phyloP scores from a whole-genome alignment of 257 asterid species.

The Solanum piurae region DNA sequence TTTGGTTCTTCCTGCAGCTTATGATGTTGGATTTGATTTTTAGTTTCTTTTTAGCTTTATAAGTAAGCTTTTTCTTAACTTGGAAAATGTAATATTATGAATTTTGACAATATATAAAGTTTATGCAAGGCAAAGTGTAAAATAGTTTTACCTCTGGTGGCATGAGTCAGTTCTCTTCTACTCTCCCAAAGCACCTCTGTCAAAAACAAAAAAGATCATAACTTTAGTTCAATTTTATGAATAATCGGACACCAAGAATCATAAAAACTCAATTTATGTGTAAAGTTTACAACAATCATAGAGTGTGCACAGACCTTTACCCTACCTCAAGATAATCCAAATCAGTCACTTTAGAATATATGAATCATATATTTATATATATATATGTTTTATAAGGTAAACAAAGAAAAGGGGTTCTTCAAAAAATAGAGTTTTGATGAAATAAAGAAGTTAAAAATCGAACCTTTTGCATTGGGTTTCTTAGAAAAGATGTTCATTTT shows the following conservation, averaged over 20 bases:
- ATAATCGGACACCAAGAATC: not conserved
- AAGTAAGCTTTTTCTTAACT: not conserved
- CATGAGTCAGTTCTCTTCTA: constrained; percentile 66
- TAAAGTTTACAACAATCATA: not conserved
- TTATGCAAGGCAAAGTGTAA: not conserved
- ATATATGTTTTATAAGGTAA: not conserved
- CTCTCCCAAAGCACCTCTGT: constrained; percentile 79
- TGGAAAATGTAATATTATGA: not conserved
- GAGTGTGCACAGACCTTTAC: not conserved
- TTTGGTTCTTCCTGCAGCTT: too few species aligned
- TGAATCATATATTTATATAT: not conserved
- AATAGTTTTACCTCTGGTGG: constrained; percentile 53
- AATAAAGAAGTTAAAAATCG: not conserved
- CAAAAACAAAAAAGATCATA: not conserved
- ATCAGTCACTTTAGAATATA: not conserved
- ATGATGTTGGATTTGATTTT: not conserved
- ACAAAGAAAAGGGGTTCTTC: too few species aligned
- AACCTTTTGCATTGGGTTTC: constrained; percentile 82
- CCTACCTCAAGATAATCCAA: not conserved
- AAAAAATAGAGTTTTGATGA: not conserved
- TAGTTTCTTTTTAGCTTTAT: not conserved
- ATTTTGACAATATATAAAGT: not conserved
- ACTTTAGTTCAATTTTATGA: not conserved
- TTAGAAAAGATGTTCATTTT: constrained; percentile 63
- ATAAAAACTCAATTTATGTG: not conserved